Evolutionary conservation across 306 rosid species (phyloP).

Genomic region (Sesbania bispinosa): DNA sequence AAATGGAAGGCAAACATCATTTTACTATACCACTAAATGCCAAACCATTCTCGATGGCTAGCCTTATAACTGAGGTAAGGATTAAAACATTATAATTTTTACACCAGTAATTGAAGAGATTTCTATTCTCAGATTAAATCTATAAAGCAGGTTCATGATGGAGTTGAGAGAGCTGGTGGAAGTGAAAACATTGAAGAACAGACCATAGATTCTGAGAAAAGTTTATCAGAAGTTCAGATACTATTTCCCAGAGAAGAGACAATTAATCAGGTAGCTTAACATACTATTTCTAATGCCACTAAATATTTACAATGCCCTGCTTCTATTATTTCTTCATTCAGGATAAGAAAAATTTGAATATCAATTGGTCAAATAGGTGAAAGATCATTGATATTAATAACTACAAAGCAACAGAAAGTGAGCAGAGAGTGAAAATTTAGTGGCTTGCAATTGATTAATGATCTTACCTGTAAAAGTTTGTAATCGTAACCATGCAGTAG

Average conservation of each 20-base stretch:
- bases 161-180: background rate
- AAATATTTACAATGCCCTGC: background rate
- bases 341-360: background rate
- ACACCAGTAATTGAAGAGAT: background rate
- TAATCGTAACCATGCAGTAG: no score
- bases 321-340: background rate
- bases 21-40: background rate
- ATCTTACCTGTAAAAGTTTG: no score
- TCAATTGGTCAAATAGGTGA: conserved; percentile 26
- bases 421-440: conserved; percentile 7
- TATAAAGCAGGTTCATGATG: background rate
- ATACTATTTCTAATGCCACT: background rate
- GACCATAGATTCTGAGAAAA: background rate
- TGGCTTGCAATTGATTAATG: no score
- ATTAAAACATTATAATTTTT: background rate
- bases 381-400: background rate
- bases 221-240: background rate
- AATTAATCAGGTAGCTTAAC: conserved; percentile 14
- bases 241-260: background rate
- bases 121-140: conserved; percentile 16
- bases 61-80: conserved; percentile 4
- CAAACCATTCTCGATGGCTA: background rate
- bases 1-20: background rate
- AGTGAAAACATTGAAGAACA: conserved; percentile 10
- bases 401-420: conserved; percentile 9